phyloP scores from a whole-genome alignment of 768 basidiomycete species.

The Suillus bovinus region DNA sequence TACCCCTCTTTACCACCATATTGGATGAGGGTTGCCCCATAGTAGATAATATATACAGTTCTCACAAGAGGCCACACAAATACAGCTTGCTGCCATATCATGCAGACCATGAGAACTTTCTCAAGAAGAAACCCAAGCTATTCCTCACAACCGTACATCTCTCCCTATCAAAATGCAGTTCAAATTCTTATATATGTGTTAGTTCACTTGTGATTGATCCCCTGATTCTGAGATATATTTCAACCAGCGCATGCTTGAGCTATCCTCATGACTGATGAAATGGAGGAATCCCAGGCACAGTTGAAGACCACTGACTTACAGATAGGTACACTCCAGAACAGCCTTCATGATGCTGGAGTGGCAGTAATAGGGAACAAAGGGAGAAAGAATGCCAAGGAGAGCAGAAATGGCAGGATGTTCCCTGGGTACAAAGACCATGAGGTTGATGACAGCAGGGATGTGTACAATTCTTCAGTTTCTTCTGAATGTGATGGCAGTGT shows the following conservation, averaged over 20 bases:
- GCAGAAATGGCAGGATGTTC: too few relatives aligned
- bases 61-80: background rate
- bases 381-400: too few relatives aligned
- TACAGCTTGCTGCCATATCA: background rate
- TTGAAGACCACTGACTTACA: too few relatives aligned
- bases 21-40: background rate
- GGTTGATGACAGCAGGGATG: too few relatives aligned
- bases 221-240: background rate
- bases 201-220: background rate
- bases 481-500: too few relatives aligned
- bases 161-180: background rate
- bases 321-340: too few relatives aligned
- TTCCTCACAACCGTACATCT: background rate
- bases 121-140: background rate
- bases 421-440: too few relatives aligned
- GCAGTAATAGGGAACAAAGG: too few relatives aligned
- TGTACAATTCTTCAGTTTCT: too few relatives aligned
- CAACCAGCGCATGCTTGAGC: background rate
- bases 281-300: too few relatives aligned
- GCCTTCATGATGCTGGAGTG: too few relatives aligned
- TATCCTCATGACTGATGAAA: background rate
- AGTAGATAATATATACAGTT: background rate
- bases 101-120: background rate
- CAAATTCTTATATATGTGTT: background rate
- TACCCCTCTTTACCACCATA: background rate